Evolutionary conservation across 1,284 basidiomycete species (phyloP).

Genomic region (Pyrrhoderma noxium): DNA sequence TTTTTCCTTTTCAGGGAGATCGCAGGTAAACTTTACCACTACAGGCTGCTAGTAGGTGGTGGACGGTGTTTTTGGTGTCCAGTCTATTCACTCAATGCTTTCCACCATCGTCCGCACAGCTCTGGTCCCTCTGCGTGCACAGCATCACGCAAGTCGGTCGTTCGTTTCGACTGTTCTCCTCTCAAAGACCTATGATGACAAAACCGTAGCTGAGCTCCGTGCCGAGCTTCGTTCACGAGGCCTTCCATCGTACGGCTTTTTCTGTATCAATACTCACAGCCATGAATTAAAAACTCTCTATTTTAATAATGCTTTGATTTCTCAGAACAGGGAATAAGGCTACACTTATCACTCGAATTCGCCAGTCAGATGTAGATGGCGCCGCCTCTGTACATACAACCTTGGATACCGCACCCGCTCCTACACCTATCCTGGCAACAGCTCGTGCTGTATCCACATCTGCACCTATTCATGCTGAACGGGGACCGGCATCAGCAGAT

Average conservation of each 20-base stretch:
- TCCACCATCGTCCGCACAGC: constrained; percentile 1
- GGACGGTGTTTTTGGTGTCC: not conserved
- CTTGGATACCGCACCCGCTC: constrained; percentile 20
- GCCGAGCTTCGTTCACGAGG: constrained; percentile 60
- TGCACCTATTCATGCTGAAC: constrained; percentile 24
- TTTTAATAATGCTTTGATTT: constrained; percentile 1
- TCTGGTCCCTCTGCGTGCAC: not conserved
- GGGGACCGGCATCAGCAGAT: constrained; percentile 9
- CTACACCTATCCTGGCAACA: constrained; percentile 13
- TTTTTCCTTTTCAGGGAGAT: not conserved
- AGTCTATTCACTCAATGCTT: constrained; percentile 9
- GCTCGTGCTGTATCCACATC: constrained; percentile 29
- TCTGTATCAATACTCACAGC: not conserved
- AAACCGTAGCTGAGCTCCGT: constrained; percentile 53
- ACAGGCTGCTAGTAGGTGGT: too few relatives aligned
- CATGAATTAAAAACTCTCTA: not conserved
- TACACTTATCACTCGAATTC: constrained; percentile 46
- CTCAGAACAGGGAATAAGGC: constrained; percentile 54
- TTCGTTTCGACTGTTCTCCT: constrained; percentile 67
- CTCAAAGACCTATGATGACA: constrained; percentile 55
- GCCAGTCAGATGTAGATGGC: constrained; percentile 37
- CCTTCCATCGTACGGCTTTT: constrained; percentile 47
- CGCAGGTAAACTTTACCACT: not conserved
- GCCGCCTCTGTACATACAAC: constrained; percentile 18
- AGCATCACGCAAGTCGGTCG: constrained; percentile 1